Evolutionary conservation across 208 protist species (phyloP).

Genomic region (Zelonia costaricensis): DNA sequence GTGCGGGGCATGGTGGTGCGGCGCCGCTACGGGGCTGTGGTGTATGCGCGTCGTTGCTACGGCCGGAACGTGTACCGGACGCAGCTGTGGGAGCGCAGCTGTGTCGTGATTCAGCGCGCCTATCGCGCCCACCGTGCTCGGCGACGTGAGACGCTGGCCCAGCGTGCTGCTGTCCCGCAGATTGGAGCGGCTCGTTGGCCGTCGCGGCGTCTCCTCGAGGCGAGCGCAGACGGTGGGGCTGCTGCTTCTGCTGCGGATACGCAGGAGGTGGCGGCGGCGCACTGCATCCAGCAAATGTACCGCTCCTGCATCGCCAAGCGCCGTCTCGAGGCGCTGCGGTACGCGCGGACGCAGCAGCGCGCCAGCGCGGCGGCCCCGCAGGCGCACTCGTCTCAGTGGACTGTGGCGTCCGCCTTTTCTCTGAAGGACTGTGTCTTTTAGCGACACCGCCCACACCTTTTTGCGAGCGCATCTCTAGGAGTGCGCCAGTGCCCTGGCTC

Average conservation of each 20-base stretch:
- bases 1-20: constrained; percentile 72
- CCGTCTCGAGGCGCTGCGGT: constrained; percentile 22
- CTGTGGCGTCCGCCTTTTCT: constrained; percentile 3
- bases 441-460: background rate
- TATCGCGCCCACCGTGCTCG: constrained; percentile 49
- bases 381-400: no score
- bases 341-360: constrained; percentile 2
- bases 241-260: background rate
- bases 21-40: constrained; percentile 40
- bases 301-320: constrained; percentile 20
- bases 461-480: background rate
- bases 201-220: background rate
- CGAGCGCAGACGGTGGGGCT: background rate
- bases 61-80: constrained; percentile 71
- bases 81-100: constrained; percentile 38
- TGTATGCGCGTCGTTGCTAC: constrained; percentile 56
- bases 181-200: background rate
- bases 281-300: constrained; percentile 26
- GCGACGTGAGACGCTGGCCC: background rate
- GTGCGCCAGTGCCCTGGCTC: background rate
- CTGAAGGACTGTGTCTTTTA: constrained; percentile 30
- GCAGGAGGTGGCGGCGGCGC: constrained; percentile 8
- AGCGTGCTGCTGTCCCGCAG: no score
- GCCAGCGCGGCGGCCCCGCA: background rate
- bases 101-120: constrained; percentile 58